phyloP scores from a whole-genome alignment of 768 basidiomycete genomes.

The Tulasnella sp. region DNA sequence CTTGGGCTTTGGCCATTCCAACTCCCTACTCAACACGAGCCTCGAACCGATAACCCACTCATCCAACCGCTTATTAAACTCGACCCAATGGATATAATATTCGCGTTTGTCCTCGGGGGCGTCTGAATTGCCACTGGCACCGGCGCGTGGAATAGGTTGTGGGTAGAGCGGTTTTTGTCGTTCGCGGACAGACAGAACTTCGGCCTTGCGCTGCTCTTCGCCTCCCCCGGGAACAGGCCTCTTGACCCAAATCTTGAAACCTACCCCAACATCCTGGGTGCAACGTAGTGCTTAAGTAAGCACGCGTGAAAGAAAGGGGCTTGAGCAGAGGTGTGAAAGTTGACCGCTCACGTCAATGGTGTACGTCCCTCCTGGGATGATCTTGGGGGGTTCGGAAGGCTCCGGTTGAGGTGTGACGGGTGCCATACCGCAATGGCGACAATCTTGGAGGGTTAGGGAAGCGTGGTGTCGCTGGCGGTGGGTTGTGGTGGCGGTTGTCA shows the following conservation, averaged over 20 bases:
- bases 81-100: conserved; percentile 97
- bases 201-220: conserved; percentile 82
- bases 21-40: conserved; percentile 67
- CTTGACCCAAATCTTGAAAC: conserved; percentile 89
- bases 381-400: conserved; percentile 38
- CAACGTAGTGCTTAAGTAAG: conserved; percentile 10
- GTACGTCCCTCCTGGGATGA: conserved; percentile 65
- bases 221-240: conserved; percentile 64
- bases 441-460: no score
- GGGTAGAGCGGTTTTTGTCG: conserved; percentile 53
- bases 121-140: conserved; percentile 37
- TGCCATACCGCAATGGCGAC: no score
- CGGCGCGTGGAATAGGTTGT: conserved; percentile 19
- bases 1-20: conserved; percentile 95
- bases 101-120: conserved; percentile 68
- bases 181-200: conserved; percentile 90
- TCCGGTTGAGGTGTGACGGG: conserved; percentile 6
- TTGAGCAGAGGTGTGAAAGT: conserved; percentile 16
- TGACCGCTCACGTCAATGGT: conserved; percentile 51
- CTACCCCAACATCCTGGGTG: conserved; percentile 67
- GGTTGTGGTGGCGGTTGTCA: no score
- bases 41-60: conserved; percentile 91
- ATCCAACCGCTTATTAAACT: conserved; percentile 97
- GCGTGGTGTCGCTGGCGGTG: no score
- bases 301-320: not conserved